Evolutionary conservation across 768 basidiomycete genomes (phyloP).

Genomic region (Fibroporia radiculosa): DNA sequence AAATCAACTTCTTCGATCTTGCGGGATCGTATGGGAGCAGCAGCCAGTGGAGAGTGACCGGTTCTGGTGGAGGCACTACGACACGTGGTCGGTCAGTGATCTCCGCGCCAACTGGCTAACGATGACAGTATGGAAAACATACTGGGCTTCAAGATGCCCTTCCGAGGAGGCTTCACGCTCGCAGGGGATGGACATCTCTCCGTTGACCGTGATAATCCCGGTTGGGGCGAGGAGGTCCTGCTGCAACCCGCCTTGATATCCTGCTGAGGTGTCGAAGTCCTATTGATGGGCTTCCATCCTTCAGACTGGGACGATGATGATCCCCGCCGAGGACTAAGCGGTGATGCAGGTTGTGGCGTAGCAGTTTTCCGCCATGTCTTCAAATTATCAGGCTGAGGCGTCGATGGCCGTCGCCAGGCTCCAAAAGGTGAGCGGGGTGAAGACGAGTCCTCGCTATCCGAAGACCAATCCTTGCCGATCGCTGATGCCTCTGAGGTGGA

Average conservation of each 20-base stretch:
- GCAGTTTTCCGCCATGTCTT: conserved; percentile 4
- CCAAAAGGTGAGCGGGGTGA: conserved; percentile 9
- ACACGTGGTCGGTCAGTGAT: conserved; percentile 4
- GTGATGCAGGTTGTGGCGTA: conserved; percentile 6
- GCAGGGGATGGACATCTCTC: not conserved
- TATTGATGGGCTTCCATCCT: not conserved
- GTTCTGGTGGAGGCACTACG: conserved; percentile 2
- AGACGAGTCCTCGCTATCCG: conserved; percentile 10
- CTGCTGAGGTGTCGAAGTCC: not conserved
- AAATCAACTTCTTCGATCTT: conserved; percentile 2
- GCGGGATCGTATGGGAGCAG: conserved; percentile 10
- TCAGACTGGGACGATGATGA: conserved; percentile 5
- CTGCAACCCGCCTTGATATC: not conserved
- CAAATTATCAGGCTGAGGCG: conserved; percentile 4
- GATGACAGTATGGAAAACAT: conserved; percentile 3
- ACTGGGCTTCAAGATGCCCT: conserved; percentile 13
- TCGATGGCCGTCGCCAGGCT: conserved; percentile 3
- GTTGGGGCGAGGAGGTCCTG: conserved; percentile 1
- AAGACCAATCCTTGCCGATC: conserved; percentile 9
- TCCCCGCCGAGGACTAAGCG: conserved; percentile 9
- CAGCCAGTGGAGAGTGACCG: conserved; percentile 17
- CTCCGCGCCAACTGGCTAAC: not conserved
- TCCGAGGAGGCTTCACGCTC: conserved; percentile 3
- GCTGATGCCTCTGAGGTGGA: conserved; percentile 2
- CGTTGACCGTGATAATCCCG: not conserved